Evolutionary conservation across 345 rosid species (phyloP), one percentile per base, ranked within the genome.

Genomic region (Mercurialis annua): DNA sequence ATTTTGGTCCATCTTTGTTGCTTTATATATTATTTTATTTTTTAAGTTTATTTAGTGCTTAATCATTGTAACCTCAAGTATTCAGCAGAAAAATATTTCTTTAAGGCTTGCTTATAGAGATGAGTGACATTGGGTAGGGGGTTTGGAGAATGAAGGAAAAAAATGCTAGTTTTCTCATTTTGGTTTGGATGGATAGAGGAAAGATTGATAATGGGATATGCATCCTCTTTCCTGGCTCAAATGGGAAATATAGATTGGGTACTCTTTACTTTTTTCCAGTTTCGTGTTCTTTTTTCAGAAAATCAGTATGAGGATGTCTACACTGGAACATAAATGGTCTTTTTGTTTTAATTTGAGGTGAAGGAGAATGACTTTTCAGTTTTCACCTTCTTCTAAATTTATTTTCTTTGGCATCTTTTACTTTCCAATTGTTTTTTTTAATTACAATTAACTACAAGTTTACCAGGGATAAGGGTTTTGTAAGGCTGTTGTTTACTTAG

Each of bases 121-220:
- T 60, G 44, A 15, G 24, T 38, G 44, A 21, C 17, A 12, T 38
- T 21, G 11, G n/a, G n/a, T n/a, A n/a, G n/a, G n/a, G 50, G 10
- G 44, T 3, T 40, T 3, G 11, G 11, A 40, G 11, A 40, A 3
- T 40, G 11, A 40, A 9, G 6, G 29, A 23, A 38, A 33, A 18
- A 14, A 36, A 7, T 36, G 47, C 31, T 24, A 17, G 8, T 36
- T 33, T n/a, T 38, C n/a, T 23, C 44, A 26, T 61, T 40, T 43
- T 62, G 65, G 65, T 44, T n/a, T 60, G 64, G 14, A 23, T 42
- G 64, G 64, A 36, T 38, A n/a, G 40, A 18, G 48, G n/a, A 38
- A 59, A 10, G 10, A 55, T 29, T 55, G 14, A 33, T 38, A 33
- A 10, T 20, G n/a, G 59, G 64, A 0, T 4, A 38, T 36, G 26